phyloP scores from a whole-genome alignment of 805 yeast genomes.

The Candida manassasensis region DNA sequence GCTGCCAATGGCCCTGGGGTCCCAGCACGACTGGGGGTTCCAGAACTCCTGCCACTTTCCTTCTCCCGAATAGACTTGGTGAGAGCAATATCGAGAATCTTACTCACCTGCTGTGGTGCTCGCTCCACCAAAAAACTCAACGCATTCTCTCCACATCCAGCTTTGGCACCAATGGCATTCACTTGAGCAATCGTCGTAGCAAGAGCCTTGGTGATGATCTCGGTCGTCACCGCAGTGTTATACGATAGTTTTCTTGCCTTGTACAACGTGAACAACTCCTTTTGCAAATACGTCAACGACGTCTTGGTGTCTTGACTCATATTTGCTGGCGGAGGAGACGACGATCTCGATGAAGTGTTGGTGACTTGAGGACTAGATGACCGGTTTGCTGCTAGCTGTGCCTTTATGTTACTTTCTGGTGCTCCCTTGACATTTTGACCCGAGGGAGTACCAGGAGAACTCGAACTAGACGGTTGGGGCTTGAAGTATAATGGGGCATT shows the following conservation, averaged over 20 bases:
- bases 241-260: slow-evolving; percentile 67
- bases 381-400: slow-evolving; percentile 45
- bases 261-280: slow-evolving; percentile 75
- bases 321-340: slow-evolving; percentile 7
- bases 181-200: slow-evolving; percentile 92
- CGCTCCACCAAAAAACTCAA: slow-evolving; percentile 72
- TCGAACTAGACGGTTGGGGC: slow-evolving; percentile 14
- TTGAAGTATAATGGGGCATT: slow-evolving; percentile 34
- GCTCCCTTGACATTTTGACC: slow-evolving; percentile 9
- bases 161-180: slow-evolving; percentile 80
- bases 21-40: slow-evolving; percentile 19
- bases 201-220: slow-evolving; percentile 80
- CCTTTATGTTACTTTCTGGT: slow-evolving; percentile 31
- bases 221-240: slow-evolving; percentile 78
- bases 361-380: slow-evolving; percentile 20
- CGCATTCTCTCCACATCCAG: slow-evolving; percentile 76
- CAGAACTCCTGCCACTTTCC: slow-evolving; percentile 19
- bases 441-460: background rate
- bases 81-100: slow-evolving; percentile 73
- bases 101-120: slow-evolving; percentile 76
- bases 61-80: slow-evolving; percentile 63
- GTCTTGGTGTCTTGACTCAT: slow-evolving; percentile 61
- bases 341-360: slow-evolving; percentile 11
- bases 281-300: slow-evolving; percentile 78
- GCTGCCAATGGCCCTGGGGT: slow-evolving; percentile 16